Percentiles rank a stretch among this genome's conserved stretches.
Evolutionary conservation across 495 filamentous ascomycete species (phyloP).

Genomic region (Penicillium paxilli): DNA sequence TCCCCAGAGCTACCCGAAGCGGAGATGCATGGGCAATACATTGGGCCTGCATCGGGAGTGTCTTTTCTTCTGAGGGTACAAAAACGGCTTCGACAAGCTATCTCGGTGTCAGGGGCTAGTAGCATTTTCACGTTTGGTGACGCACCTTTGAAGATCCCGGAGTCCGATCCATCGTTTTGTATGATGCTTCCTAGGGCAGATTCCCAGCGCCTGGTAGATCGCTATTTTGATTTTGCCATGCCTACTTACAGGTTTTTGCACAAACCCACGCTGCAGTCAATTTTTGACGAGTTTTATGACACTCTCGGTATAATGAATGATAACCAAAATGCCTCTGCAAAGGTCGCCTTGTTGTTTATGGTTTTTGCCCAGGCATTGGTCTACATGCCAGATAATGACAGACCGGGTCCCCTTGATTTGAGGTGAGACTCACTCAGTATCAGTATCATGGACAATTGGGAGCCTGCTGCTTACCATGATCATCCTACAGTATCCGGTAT

Average conservation of each 20-base stretch:
- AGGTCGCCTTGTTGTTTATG: neutral
- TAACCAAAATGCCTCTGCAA: neutral
- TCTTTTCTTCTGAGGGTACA: conserved; percentile 29
- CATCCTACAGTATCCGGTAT: neutral
- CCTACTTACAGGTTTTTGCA: conserved; percentile 28
- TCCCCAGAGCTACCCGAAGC: conserved; percentile 22
- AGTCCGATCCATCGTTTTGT: conserved; percentile 13
- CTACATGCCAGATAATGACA: neutral
- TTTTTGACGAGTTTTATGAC: conserved; percentile 22
- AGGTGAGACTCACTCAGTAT: too few species aligned
- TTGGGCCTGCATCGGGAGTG: conserved; percentile 27
- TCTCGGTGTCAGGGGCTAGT: conserved; percentile 3
- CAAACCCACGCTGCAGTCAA: conserved; percentile 17
- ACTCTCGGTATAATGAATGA: conserved; percentile 18
- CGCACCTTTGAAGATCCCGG: conserved; percentile 12
- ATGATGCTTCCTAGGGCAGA: conserved; percentile 12
- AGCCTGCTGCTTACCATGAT: neutral
- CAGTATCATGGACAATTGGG: neutral
- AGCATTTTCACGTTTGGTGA: conserved; percentile 24
- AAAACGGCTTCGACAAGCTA: conserved; percentile 16
- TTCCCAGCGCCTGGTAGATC: conserved; percentile 11
- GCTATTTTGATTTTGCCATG: conserved; percentile 32
- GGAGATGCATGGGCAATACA: conserved; percentile 28
- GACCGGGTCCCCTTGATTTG: neutral
- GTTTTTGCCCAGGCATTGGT: conserved; percentile 4